A percentile compares a stretch with the other conserved stretches of the same genome.
These are phyloP conservation scores for Rhododendron simsii DNA, from an alignment of 148 eudicot genomes.

Conservation along the genomic window DNA sequence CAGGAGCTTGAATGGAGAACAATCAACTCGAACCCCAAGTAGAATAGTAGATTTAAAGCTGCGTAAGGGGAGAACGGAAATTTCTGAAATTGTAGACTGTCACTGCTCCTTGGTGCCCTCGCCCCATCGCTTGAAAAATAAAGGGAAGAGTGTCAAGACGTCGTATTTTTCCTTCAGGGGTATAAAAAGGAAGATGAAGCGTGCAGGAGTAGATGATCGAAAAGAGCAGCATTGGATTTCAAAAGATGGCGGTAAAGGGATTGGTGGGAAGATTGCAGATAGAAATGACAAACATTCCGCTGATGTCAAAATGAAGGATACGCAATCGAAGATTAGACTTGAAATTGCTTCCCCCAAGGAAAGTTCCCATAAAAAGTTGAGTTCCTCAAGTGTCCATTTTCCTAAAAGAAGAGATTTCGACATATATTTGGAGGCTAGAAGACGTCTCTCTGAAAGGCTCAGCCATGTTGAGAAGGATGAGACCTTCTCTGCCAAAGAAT, in stretches of 20 bases:
- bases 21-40: slow-evolving; percentile 12
- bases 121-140: not conserved
- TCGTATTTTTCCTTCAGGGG: slow-evolving; percentile 19
- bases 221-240: slow-evolving; percentile 11
- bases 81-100: slow-evolving; percentile 16
- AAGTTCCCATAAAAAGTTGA: not conserved
- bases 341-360: not conserved
- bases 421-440: slow-evolving; percentile 36
- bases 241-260: not conserved
- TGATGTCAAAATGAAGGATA: not conserved
- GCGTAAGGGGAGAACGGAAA: not conserved
- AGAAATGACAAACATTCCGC: not conserved
- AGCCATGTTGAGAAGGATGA: slow-evolving; percentile 13
- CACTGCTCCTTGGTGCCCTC: slow-evolving; percentile 22
- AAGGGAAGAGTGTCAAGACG: slow-evolving; percentile 4
- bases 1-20: slow-evolving; percentile 5
- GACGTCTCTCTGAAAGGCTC: slow-evolving; percentile 27
- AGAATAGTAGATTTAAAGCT: slow-evolving; percentile 23
- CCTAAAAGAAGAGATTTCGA: slow-evolving; percentile 13
- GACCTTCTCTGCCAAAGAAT: slow-evolving; percentile 1
- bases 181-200: slow-evolving; percentile 22
- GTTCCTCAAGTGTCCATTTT: slow-evolving; percentile 10
- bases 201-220: not conserved
- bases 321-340: not conserved
- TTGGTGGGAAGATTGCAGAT: not conserved